phyloP scores from a whole-genome alignment of 2,329 filamentous ascomycete species.

The Neocatenulostroma microsporum region DNA sequence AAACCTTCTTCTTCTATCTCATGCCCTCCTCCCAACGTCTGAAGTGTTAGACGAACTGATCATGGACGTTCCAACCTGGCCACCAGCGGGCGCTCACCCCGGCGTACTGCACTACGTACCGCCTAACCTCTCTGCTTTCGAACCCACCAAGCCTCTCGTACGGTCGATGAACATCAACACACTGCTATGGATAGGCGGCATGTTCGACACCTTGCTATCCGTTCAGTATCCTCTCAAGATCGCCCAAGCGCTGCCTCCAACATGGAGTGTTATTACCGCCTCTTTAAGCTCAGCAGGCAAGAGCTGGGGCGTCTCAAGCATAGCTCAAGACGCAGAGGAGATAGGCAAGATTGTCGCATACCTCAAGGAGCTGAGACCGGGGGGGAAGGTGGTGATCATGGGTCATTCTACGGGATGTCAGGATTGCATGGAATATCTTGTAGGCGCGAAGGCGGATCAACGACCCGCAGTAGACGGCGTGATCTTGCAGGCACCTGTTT shows the following conservation, averaged over 20 bases:
- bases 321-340: slow-evolving; percentile 49
- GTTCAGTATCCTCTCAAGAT: slow-evolving; percentile 51
- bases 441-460: slow-evolving; percentile 24
- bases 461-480: slow-evolving; percentile 59
- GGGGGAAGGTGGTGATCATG: slow-evolving; percentile 56
- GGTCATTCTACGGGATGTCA: slow-evolving; percentile 64
- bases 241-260: slow-evolving; percentile 39
- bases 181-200: slow-evolving; percentile 62
- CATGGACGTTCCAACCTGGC: neutral
- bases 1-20: no score
- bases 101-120: slow-evolving; percentile 38
- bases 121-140: slow-evolving; percentile 38
- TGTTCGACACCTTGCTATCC: slow-evolving; percentile 61
- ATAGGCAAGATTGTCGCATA: slow-evolving; percentile 46
- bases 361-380: slow-evolving; percentile 35
- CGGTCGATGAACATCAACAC: slow-evolving; percentile 43
- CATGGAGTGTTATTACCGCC: slow-evolving; percentile 44
- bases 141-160: slow-evolving; percentile 29
- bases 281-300: slow-evolving; percentile 42
- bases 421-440: slow-evolving; percentile 58
- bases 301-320: slow-evolving; percentile 48
- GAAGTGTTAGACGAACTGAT: no score
- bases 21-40: no score
- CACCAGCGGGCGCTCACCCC: slow-evolving; percentile 10
- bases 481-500: slow-evolving; percentile 73